These are phyloP conservation scores for Eucalyptus curtisii DNA, from an alignment of 345 rosid genomes.

Conservation along the genomic window DNA sequence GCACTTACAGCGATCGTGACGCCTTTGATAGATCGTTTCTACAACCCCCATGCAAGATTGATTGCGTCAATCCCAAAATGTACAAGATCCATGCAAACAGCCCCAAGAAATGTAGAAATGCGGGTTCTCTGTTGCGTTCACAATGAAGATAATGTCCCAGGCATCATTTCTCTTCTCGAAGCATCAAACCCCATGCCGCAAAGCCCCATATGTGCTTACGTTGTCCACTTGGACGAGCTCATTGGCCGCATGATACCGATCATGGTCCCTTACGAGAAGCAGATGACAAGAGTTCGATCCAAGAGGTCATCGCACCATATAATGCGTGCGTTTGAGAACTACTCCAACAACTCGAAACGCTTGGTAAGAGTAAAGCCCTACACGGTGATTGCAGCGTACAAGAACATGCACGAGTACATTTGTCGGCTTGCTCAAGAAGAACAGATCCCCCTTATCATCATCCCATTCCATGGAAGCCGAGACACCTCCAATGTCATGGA, in stretches of 20 bases:
- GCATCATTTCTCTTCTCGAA: slow-evolving; percentile 5
- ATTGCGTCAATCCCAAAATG: background rate
- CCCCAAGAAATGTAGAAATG: background rate
- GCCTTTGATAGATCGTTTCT: background rate
- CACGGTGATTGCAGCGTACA: background rate
- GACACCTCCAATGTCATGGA: slow-evolving; percentile 13
- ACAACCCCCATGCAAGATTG: background rate
- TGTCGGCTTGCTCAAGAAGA: slow-evolving; percentile 6
- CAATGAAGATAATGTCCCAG: background rate
- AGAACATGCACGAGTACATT: slow-evolving; percentile 10
- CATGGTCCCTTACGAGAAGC: background rate
- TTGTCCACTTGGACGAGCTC: slow-evolving; percentile 6
- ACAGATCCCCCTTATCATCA: background rate
- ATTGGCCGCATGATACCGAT: slow-evolving; percentile 4
- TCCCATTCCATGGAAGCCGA: slow-evolving; percentile 6
- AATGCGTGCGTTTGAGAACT: slow-evolving; percentile 3
- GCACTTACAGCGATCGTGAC: slow-evolving; percentile 1
- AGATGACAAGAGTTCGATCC: background rate
- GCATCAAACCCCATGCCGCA: background rate
- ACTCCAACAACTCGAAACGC: background rate
- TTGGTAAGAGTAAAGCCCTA: background rate
- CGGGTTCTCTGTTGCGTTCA: slow-evolving; percentile 9
- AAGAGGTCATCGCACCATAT: background rate
- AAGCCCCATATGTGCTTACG: background rate
- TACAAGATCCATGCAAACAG: background rate